Conservation (phyloP, 805 yeast genomes). For the Starmerella asiatica region DNA sequence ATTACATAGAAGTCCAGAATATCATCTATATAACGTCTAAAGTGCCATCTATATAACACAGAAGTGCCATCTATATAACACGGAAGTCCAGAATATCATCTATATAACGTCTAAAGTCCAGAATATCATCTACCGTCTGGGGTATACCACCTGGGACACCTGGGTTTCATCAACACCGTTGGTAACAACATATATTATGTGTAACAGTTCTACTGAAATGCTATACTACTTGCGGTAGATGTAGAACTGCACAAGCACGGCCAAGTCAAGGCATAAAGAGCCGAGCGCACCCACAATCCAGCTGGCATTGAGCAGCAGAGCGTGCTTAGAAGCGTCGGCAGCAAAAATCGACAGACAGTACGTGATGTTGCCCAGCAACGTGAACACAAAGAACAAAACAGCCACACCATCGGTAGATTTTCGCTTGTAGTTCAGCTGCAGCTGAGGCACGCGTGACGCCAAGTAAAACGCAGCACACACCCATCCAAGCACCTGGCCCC, state of each 20-base stretch:
- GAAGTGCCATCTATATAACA: too few relatives aligned
- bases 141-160: too few relatives aligned
- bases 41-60: too few relatives aligned
- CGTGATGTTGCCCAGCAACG: constrained; percentile 85
- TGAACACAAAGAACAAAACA: constrained; percentile 83
- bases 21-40: too few relatives aligned
- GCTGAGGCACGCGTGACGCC: constrained; percentile 89
- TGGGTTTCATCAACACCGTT: too few relatives aligned
- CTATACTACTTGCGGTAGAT: constrained; percentile 35
- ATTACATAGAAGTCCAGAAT: too few relatives aligned
- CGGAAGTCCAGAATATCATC: too few relatives aligned
- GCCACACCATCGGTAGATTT: constrained; percentile 93
- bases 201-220: too few relatives aligned
- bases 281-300: constrained; percentile 92
- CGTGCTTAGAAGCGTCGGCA: constrained; percentile 49
- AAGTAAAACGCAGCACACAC: constrained; percentile 37
- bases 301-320: constrained; percentile 67
- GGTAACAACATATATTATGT: too few relatives aligned
- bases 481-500: constrained; percentile 82
- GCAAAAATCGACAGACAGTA: constrained; percentile 76
- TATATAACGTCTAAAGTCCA: too few relatives aligned
- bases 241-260: constrained; percentile 78
- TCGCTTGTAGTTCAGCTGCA: constrained; percentile 66
- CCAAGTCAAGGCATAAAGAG: constrained; percentile 67
- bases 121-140: too few relatives aligned